Evolutionary conservation across 2,329 filamentous ascomycete genomes (phyloP), one percentile per base, ranked within the genome.

Genomic region (Blastomyces gilchristii): DNA sequence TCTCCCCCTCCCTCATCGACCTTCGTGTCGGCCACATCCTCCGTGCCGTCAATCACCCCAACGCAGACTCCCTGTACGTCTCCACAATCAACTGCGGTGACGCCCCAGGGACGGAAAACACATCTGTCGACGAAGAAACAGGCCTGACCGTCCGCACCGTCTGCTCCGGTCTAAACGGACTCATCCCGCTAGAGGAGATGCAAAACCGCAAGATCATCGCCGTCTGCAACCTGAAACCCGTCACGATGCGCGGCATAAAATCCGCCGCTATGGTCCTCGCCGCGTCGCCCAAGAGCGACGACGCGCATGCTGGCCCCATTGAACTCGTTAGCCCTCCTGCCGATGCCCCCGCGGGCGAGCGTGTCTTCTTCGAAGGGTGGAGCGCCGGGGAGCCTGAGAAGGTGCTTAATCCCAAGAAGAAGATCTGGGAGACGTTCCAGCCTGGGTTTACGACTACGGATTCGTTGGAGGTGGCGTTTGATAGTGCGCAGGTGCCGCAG

Each of bases 321-420:
- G 94, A 99, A 82, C 85, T 99, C 28, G 93, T 97, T 62, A 85
- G 80, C 66, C 92, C 93, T 0, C 94, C 94, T 1, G 84, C 82
- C 22, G 90, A 84, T 50, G 83, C 90, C 53, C 85, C 87, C 73
- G 90, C 92, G 6, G 94, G 94, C 64, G 91, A 96, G 74, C 82
- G 90, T 16, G 89, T 97, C 60, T 92, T 83, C 82, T 99, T 99
- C 74, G 90, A 97, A 74, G 94, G 94, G 58, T 99, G 90, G 87
- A 71, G 68, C 57, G 83, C 90, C 76, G 92, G 91, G 64, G 89
- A 96, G 81, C 91, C 94, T 0, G 94, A 99, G 83, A 88, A 87
- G 66, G 85, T 93, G 60, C 83, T 99, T 63, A 99, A 97, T 83
- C 94, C 94, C 64, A 99, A 99, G 87, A 99, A 97, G 87, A 97